A percentile compares a stretch with the other conserved stretches of the same genome.
These are phyloP conservation scores for Verticillium klebahnii DNA, from an alignment of 2,329 filamentous ascomycete species.

Conservation along the genomic window DNA sequence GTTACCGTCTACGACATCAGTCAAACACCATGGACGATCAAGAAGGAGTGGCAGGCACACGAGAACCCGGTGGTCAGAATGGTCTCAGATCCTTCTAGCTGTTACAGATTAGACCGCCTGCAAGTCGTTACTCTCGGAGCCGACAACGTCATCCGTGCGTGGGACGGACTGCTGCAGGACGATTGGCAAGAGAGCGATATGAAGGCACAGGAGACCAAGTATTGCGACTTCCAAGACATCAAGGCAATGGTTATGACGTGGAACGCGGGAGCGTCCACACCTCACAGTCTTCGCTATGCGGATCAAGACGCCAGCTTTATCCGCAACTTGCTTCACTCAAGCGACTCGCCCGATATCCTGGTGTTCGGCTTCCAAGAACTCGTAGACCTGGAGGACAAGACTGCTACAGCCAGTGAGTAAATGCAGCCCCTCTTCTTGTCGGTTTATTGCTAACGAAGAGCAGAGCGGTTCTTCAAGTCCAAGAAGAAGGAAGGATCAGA, in stretches of 20 bases:
- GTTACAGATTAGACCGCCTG: slow-evolving; percentile 78
- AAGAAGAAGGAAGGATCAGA: slow-evolving; percentile 81
- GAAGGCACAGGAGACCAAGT: slow-evolving; percentile 77
- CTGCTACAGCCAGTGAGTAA: slow-evolving; percentile 78
- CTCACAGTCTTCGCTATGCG: slow-evolving; percentile 69
- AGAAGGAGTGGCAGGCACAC: slow-evolving; percentile 95
- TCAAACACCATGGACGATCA: slow-evolving; percentile 77
- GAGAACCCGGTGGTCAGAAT: slow-evolving; percentile 76
- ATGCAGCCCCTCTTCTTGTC: background rate
- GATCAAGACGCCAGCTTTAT: slow-evolving; percentile 73
- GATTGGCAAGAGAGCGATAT: slow-evolving; percentile 93
- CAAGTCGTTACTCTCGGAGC: slow-evolving; percentile 85
- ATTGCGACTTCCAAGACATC: slow-evolving; percentile 80
- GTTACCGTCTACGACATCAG: slow-evolving; percentile 87
- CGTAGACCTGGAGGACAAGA: slow-evolving; percentile 97
- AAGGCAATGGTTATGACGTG: slow-evolving; percentile 82
- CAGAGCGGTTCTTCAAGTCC: slow-evolving; percentile 81
- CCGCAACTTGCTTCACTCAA: slow-evolving; percentile 70
- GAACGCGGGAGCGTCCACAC: slow-evolving; percentile 97
- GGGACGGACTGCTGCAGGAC: slow-evolving; percentile 90
- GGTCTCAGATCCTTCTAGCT: slow-evolving; percentile 71
- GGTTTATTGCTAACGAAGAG: slow-evolving; percentile 17
- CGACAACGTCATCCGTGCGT: slow-evolving; percentile 78
- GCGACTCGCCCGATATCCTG: slow-evolving; percentile 79
- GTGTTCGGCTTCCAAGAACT: slow-evolving; percentile 97